Evolutionary conservation across 2,329 filamentous ascomycete genomes (phyloP).

Genomic region (Alternaria brassicae): DNA sequence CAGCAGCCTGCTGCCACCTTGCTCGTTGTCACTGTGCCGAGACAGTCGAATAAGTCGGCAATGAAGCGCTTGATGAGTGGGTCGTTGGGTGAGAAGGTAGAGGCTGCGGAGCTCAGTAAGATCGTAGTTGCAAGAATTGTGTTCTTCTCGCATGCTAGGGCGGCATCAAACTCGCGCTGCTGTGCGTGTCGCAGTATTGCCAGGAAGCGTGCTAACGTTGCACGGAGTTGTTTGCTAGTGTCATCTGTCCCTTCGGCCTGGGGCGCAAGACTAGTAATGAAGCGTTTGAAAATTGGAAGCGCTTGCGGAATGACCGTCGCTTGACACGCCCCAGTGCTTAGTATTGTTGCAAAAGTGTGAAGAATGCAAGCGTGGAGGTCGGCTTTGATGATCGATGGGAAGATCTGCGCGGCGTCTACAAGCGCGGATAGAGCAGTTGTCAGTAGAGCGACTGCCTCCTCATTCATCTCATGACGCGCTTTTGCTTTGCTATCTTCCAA

Average conservation of each 20-base stretch:
- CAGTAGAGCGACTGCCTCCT: constrained; percentile 84
- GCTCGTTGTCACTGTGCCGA: constrained; percentile 80
- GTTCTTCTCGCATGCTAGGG: constrained; percentile 90
- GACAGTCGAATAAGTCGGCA: constrained; percentile 82
- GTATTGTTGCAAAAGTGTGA: constrained; percentile 93
- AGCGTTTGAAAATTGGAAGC: constrained; percentile 89
- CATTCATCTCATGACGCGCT: constrained; percentile 79
- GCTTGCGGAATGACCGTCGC: constrained; percentile 87
- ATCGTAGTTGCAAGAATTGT: constrained; percentile 87
- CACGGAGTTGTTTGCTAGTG: constrained; percentile 75
- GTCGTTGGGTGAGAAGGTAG: constrained; percentile 76
- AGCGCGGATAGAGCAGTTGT: constrained; percentile 83
- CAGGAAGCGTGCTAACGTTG: constrained; percentile 82
- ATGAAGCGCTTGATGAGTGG: constrained; percentile 77
- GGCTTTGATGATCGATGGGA: constrained; percentile 94
- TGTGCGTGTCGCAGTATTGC: constrained; percentile 79
- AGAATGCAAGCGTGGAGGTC: constrained; percentile 96
- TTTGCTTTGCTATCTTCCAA: constrained; percentile 64
- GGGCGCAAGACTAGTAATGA: constrained; percentile 75
- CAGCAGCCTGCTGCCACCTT: constrained; percentile 92
- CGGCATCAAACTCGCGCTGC: constrained; percentile 76
- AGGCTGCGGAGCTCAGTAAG: constrained; percentile 80
- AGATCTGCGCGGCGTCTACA: constrained; percentile 93
- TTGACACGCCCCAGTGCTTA: constrained; percentile 87
- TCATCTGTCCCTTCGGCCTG: constrained; percentile 53